Conservation (phyloP, 2,329 filamentous ascomycete species). For the Penicillium sp. region DNA sequence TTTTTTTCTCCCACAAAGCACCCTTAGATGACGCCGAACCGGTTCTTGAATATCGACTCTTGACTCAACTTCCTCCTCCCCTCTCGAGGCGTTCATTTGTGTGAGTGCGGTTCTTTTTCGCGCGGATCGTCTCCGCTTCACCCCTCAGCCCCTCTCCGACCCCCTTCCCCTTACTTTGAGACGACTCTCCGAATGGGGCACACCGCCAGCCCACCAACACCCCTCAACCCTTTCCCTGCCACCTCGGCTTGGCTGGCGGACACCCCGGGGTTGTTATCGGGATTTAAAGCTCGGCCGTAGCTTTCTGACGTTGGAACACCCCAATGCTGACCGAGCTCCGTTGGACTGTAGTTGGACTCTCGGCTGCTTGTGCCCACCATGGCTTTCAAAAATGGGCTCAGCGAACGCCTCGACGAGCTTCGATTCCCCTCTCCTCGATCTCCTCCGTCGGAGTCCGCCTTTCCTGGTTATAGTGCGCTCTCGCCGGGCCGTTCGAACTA, state of each 20-base stretch:
- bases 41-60: neutral
- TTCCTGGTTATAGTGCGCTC: constrained; percentile 72
- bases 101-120: constrained; percentile 31
- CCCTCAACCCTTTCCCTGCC: constrained; percentile 15
- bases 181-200: constrained; percentile 22
- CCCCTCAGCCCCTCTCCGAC: constrained; percentile 37
- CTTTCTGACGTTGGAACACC: neutral
- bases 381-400: constrained; percentile 63
- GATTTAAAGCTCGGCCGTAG: neutral
- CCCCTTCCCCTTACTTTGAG: constrained; percentile 35
- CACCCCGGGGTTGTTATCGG: neutral
- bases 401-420: constrained; percentile 72
- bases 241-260: constrained; percentile 6
- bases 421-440: constrained; percentile 76
- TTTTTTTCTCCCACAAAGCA: constrained; percentile 9
- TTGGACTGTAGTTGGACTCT: constrained; percentile 32
- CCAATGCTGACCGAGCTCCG: constrained; percentile 22
- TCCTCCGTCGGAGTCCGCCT: constrained; percentile 70
- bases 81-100: constrained; percentile 39
- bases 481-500: constrained; percentile 65
- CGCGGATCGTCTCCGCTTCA: constrained; percentile 29
- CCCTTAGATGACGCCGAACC: constrained; percentile 18
- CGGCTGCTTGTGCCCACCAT: constrained; percentile 46
- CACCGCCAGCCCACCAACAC: constrained; percentile 31
- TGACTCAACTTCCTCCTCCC: neutral